Evolutionary conservation across 495 filamentous ascomycete genomes (phyloP), one percentile per base, ranked within the genome.

Genomic region (Copromyces sp.): DNA sequence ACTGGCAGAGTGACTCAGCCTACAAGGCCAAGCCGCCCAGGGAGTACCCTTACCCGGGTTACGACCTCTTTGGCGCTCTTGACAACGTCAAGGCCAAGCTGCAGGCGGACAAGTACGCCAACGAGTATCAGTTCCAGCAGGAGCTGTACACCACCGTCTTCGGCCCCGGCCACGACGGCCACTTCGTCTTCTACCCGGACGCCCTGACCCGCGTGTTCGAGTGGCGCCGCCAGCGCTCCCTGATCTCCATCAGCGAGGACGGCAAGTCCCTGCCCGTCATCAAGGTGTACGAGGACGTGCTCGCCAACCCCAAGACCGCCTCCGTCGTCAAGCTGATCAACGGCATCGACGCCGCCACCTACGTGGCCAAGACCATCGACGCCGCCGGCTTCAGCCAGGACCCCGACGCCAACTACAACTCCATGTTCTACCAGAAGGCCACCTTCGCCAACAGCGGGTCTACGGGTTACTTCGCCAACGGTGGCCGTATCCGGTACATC

Each of bases 51-150:
- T 77, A 68, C 29, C 71, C 73, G 14, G 71, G 47, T 41, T 72
- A 81, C 39, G 83, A 85, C 69, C 76, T 86, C 68, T 73, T 81
- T 7, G 80, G 70, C 9, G 78, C 76, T 14, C 73, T 86, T 17
- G 81, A 82, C 41, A 70, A 75, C 9, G 80, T 86, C 53, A 59
- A 68, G 14, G 69, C 68, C 11, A 80, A 77, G 9, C 71, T 76
- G 29, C 41, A 73, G 39, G 73, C 70, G 17, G 80, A 80, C 17
- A 73, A 68, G 29, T 88, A 83, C 72, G 77, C 72, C 29, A 86
- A 81, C 65, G 85, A 88, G 74, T 86, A 83, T 69, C 82, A 87
- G 14, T 87, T 87, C 71, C 85, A 88, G 59, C 44, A 81, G n/a
- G 85, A 84, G 14, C 75, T 88, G 7, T 77, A 77, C 29, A 32